Evolutionary conservation across 768 basidiomycete genomes (phyloP).

Genomic region (Trametes cingulata): DNA sequence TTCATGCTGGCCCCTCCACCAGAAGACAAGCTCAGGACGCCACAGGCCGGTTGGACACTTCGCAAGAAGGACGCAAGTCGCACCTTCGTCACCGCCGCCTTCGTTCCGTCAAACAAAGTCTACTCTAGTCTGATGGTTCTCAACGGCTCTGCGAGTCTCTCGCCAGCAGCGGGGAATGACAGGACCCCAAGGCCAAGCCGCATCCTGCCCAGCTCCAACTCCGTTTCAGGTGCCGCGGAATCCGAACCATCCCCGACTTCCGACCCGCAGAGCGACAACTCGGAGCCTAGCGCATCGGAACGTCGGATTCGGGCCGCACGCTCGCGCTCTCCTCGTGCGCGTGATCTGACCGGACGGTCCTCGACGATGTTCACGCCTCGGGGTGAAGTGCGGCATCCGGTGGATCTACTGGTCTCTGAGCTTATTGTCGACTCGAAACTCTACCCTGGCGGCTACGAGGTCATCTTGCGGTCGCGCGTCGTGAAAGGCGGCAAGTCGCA

Average conservation of each 20-base stretch:
- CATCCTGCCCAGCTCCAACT: slow-evolving; percentile 21
- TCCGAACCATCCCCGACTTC: neutral
- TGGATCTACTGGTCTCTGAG: slow-evolving; percentile 77
- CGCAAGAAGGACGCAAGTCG: slow-evolving; percentile 60
- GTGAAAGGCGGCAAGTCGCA: slow-evolving; percentile 37
- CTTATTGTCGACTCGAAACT: slow-evolving; percentile 79
- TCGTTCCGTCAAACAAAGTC: slow-evolving; percentile 48
- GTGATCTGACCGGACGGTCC: slow-evolving; percentile 32
- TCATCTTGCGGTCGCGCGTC: slow-evolving; percentile 47
- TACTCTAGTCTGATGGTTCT: slow-evolving; percentile 57
- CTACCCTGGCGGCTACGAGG: slow-evolving; percentile 74
- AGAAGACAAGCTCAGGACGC: slow-evolving; percentile 42
- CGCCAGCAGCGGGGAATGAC: slow-evolving; percentile 32
- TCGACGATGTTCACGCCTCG: slow-evolving; percentile 63
- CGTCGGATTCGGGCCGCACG: slow-evolving; percentile 25
- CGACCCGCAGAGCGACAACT: slow-evolving; percentile 3
- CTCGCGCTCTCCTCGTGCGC: slow-evolving; percentile 32
- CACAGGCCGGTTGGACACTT: slow-evolving; percentile 55
- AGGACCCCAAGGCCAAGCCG: slow-evolving; percentile 45
- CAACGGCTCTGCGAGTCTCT: slow-evolving; percentile 28
- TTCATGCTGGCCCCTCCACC: slow-evolving; percentile 58
- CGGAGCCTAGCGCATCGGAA: slow-evolving; percentile 11
- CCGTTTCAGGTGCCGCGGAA: neutral
- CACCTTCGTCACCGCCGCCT: slow-evolving; percentile 56
- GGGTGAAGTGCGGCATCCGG: slow-evolving; percentile 58